These are phyloP conservation scores for Tricholoma bakamatsutake DNA, from an alignment of 768 basidiomycete genomes.

Conservation along the genomic window DNA sequence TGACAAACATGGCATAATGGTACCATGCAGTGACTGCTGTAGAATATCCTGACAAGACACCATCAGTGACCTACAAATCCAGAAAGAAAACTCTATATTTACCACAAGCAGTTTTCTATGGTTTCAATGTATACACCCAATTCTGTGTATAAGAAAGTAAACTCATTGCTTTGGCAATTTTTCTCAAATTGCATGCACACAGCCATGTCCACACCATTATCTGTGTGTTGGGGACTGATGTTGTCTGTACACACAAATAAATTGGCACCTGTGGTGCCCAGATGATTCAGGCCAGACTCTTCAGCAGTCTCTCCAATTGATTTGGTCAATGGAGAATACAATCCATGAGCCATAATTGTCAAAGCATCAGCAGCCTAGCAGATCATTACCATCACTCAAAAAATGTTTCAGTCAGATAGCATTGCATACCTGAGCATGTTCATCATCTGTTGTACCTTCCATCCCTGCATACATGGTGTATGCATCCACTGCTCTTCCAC, in stretches of 20 bases:
- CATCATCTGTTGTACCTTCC: no score
- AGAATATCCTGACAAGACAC: not conserved
- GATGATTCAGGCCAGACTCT: not conserved
- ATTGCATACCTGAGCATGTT: no score
- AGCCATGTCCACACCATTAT: not conserved
- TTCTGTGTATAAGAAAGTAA: not conserved
- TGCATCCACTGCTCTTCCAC: no score
- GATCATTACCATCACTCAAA: not conserved
- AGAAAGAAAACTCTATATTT: no score
- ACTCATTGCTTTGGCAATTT: not conserved
- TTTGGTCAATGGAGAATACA: slow-evolving; percentile 1
- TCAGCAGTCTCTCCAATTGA: not conserved
- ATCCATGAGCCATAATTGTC: not conserved
- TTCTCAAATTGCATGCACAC: slow-evolving; percentile 6
- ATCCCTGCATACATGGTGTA: no score
- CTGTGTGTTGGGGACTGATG: slow-evolving; percentile 1
- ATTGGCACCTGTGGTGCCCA: slow-evolving; percentile 2
- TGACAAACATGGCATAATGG: not conserved
- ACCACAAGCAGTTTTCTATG: not conserved
- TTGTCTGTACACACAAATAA: not conserved
- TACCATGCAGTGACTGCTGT: not conserved
- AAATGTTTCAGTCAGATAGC: no score
- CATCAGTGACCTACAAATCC: not conserved
- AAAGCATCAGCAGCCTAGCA: not conserved
- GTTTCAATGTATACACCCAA: slow-evolving; percentile 3